Evolutionary conservation across 2,329 filamentous ascomycete genomes (phyloP).

Genomic region (Fonsecaea pedrosoi): DNA sequence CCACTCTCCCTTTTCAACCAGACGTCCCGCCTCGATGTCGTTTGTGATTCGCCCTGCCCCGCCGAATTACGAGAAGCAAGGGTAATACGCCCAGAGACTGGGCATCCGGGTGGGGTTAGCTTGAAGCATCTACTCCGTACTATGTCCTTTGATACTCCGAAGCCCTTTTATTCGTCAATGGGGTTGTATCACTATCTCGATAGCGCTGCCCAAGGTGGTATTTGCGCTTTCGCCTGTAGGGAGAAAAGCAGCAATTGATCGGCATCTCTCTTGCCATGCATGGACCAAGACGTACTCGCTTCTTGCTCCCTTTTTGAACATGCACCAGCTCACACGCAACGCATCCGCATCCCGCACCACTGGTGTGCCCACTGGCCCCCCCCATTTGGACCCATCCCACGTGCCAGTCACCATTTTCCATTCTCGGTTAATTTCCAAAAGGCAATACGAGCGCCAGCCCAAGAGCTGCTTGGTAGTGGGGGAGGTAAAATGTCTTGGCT

Average conservation of each 20-base stretch:
- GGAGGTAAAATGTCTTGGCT: too few species aligned
- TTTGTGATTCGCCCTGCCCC: background rate
- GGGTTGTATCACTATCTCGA: conserved; percentile 18
- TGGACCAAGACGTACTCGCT: conserved; percentile 5
- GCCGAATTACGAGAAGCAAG: background rate
- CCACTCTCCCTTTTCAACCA: background rate
- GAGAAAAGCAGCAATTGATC: conserved; percentile 12
- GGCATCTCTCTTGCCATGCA: conserved; percentile 1
- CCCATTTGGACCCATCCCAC: background rate
- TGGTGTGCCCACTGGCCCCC: too few species aligned
- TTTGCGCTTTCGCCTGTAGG: conserved; percentile 1
- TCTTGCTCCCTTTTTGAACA: background rate
- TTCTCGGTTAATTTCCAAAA: too few species aligned
- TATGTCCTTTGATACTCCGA: background rate
- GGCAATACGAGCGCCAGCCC: too few species aligned
- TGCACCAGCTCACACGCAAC: background rate
- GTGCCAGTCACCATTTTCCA: conserved; percentile 3
- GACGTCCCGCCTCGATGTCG: background rate
- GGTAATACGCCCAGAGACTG: background rate
- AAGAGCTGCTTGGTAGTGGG: too few species aligned
- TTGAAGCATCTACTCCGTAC: background rate
- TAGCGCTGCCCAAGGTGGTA: conserved; percentile 21
- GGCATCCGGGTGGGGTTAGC: background rate
- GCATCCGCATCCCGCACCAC: too few species aligned
- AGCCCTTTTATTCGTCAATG: conserved; percentile 4